phyloP scores from a whole-genome alignment of 805 yeast species.

The Maudiozyma saulgeensis region DNA sequence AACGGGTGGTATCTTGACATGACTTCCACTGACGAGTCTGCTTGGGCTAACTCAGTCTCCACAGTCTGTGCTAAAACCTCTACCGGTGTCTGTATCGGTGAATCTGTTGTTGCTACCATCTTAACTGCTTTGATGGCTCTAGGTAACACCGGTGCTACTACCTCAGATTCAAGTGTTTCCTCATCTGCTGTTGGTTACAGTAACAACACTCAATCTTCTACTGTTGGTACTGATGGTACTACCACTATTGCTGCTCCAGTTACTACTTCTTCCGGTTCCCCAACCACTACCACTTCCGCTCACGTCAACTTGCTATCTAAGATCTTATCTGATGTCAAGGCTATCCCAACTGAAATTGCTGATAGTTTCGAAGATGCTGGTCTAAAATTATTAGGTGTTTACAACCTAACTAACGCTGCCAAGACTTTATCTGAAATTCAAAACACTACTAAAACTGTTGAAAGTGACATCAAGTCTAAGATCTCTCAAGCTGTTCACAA shows the following conservation, averaged over 20 bases:
- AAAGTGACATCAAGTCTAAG: neutral
- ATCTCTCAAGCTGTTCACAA: neutral
- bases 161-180: neutral
- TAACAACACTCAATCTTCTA: neutral
- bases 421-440: neutral
- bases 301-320: neutral
- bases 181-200: neutral
- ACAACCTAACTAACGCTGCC: neutral
- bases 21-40: neutral
- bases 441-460: neutral
- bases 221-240: neutral
- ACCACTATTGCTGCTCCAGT: neutral
- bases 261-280: neutral
- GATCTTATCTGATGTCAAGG: neutral
- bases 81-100: neutral
- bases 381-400: neutral
- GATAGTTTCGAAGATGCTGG: neutral
- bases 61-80: neutral
- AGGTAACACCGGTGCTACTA: neutral
- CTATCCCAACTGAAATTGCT: neutral
- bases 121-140: neutral
- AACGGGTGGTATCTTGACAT: neutral
- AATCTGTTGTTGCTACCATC: neutral
- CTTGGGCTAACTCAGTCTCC: neutral
- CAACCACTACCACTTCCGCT: neutral